Conservation (phyloP, 805 yeast genomes). For the Nakazawaea siamensis region DNA sequence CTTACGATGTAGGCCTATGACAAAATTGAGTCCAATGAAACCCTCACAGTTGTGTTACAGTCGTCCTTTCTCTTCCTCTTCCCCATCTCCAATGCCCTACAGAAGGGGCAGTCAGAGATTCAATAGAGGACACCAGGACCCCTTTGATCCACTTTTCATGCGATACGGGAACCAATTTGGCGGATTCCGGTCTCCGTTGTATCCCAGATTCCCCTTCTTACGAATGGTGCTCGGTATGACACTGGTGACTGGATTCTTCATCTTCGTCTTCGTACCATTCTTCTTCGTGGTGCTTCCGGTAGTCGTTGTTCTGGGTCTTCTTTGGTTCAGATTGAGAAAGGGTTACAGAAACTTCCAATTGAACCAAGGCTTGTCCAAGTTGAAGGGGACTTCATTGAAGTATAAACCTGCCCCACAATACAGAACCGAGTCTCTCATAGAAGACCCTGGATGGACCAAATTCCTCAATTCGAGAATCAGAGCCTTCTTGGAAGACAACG, state of each 20-base stretch:
- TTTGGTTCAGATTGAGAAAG: conserved; percentile 12
- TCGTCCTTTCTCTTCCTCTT: no score
- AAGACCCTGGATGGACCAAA: background rate
- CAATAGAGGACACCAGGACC: no score
- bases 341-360: conserved; percentile 12
- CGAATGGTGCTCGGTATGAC: conserved; percentile 2
- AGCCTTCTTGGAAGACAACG: conserved; percentile 7
- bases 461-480: conserved; percentile 4
- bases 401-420: conserved; percentile 7
- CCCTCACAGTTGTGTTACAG: no score
- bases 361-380: conserved; percentile 15
- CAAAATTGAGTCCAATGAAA: no score
- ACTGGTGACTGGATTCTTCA: conserved; percentile 14
- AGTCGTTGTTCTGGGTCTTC: conserved; percentile 18
- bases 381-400: conserved; percentile 18
- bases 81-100: no score
- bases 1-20: no score
- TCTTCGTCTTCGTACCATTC: conserved; percentile 24
- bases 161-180: no score
- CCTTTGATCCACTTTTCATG: no score
- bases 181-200: no score
- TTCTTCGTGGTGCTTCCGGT: conserved; percentile 24
- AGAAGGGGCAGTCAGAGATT: no score
- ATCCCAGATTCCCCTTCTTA: no score
- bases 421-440: background rate